These are phyloP conservation scores for Cephalotrichum gorgonifer DNA, from an alignment of 2,329 filamentous ascomycete genomes.

Conservation along the genomic window DNA sequence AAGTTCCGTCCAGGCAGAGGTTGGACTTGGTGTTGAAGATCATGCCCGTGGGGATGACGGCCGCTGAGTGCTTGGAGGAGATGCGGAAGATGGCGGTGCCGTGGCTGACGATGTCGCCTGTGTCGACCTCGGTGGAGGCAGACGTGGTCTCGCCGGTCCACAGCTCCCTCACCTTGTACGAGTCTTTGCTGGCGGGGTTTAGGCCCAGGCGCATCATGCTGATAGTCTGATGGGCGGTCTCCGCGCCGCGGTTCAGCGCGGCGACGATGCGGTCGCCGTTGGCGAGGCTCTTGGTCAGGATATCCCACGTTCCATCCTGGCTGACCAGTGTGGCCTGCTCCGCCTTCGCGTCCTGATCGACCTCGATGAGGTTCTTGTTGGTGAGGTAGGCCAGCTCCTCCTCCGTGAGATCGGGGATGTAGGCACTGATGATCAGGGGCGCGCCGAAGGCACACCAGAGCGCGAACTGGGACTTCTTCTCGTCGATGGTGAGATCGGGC, in stretches of 20 bases:
- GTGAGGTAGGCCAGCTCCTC: conserved; percentile 24
- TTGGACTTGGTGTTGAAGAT: conserved; percentile 37
- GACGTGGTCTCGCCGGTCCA: conserved; percentile 23
- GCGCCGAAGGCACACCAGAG: conserved; percentile 24
- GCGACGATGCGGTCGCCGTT: conserved; percentile 36
- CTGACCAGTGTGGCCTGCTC: conserved; percentile 36
- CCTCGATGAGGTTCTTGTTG: conserved; percentile 28
- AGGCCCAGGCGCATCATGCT: conserved; percentile 25
- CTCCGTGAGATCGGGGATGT: conserved; percentile 22
- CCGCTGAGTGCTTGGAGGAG: conserved; percentile 14
- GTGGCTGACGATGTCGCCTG: conserved; percentile 21
- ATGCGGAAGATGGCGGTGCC: conserved; percentile 32
- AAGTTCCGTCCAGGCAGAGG: conserved; percentile 23
- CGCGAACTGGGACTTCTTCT: conserved; percentile 24
- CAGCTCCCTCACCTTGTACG: conserved; percentile 24
- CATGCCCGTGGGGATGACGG: conserved; percentile 32
- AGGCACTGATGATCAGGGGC: conserved; percentile 25
- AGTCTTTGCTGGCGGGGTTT: conserved; percentile 12
- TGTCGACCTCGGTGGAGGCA: conserved; percentile 11
- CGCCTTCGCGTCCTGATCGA: conserved; percentile 30
- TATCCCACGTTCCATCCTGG: conserved; percentile 29
- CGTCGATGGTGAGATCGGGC: conserved; percentile 19
- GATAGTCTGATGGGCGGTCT: conserved; percentile 17
- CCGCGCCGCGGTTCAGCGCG: conserved; percentile 30
- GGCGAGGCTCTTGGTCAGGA: conserved; percentile 32